Percentiles rank a stretch among this genome's conserved stretches.
phyloP scores from a whole-genome alignment of 2,329 filamentous ascomycete species.

The Trichoderma sp. region DNA sequence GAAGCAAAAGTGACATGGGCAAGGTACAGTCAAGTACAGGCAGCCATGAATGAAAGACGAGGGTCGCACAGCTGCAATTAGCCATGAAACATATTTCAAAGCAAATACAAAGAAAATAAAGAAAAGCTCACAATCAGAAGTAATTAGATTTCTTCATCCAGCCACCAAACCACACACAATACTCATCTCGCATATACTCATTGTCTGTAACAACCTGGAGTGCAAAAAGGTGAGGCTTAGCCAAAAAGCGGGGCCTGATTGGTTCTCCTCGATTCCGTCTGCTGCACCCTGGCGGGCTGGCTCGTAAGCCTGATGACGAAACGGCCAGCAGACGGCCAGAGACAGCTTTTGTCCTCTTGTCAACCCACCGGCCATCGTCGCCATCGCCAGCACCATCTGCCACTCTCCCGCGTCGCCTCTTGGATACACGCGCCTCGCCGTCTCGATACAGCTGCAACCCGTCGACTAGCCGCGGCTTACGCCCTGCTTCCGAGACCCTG shows the following conservation, averaged over 20 bases:
- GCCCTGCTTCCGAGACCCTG: conserved; percentile 2
- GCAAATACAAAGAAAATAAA: neutral
- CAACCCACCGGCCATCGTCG: neutral
- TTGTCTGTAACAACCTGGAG: no score
- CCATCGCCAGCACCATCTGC: conserved; percentile 9
- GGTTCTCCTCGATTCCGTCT: conserved; percentile 20
- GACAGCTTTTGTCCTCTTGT: conserved; percentile 16
- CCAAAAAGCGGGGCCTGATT: conserved; percentile 19
- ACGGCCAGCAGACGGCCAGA: conserved; percentile 22
- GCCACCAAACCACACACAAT: no score
- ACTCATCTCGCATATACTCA: no score
- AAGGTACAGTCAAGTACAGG: neutral
- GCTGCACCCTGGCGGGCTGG: conserved; percentile 14
- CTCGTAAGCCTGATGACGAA: conserved; percentile 30
- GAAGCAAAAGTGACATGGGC: neutral
- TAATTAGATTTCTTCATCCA: no score
- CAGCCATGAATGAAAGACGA: neutral
- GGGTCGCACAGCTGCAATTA: neutral
- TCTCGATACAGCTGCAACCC: neutral
- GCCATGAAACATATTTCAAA: neutral
- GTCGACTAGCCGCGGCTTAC: neutral
- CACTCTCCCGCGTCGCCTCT: neutral
- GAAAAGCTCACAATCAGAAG: neutral
- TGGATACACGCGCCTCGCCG: neutral
- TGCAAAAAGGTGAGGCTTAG: conserved; percentile 6